phyloP scores from a whole-genome alignment of 2,329 filamentous ascomycete genomes.

The Colletotrichum gloeosporioides region DNA sequence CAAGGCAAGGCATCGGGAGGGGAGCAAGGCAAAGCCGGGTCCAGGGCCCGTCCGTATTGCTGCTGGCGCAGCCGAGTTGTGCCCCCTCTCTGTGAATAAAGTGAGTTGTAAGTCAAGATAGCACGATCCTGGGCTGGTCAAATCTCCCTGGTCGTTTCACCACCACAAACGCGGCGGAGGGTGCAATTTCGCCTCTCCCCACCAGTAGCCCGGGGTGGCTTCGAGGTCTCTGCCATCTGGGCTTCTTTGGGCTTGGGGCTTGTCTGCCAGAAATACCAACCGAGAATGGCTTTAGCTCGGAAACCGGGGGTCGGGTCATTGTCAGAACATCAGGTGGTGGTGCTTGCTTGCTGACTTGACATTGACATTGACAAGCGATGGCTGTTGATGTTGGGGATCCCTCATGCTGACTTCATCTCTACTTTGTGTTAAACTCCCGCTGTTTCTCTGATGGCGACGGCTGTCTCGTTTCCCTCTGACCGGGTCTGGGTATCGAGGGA shows the following conservation, averaged over 20 bases:
- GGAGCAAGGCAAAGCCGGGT: neutral
- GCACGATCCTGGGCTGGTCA: conserved; percentile 12
- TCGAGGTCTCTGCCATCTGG: neutral
- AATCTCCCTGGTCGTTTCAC: conserved; percentile 21
- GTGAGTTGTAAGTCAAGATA: conserved; percentile 1
- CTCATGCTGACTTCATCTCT: neutral
- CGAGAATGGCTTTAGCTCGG: neutral
- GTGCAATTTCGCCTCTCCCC: conserved; percentile 16
- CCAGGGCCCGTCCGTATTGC: neutral
- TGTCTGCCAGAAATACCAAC: neutral
- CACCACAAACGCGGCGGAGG: conserved; percentile 16
- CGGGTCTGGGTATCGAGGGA: neutral
- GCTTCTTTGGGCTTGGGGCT: neutral
- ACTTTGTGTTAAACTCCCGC: neutral
- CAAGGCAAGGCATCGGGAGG: neutral
- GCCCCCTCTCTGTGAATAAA: neutral
- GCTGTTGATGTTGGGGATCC: neutral
- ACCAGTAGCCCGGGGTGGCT: conserved; percentile 5
- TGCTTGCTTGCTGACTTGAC: neutral
- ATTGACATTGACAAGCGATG: neutral
- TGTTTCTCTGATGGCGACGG: neutral
- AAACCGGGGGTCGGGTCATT: neutral
- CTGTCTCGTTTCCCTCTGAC: neutral
- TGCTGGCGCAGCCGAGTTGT: neutral
- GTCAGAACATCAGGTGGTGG: neutral